Evolutionary conservation across 129 eudicot species (phyloP), one percentile per base, ranked within the genome.

Genomic region (Arctium minus): DNA sequence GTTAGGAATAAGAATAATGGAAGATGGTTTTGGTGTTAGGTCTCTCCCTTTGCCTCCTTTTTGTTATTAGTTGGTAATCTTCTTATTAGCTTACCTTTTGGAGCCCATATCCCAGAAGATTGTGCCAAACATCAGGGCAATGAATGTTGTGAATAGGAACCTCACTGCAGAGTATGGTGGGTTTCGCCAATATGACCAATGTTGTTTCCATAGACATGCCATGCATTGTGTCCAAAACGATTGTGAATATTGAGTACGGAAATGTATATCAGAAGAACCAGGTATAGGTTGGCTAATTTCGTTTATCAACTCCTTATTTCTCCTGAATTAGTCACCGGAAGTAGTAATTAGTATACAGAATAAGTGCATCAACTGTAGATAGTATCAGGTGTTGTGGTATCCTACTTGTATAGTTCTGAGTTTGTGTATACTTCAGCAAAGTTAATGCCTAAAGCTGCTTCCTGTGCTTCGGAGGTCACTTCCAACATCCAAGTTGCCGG

Each of bases 401-500:
- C 73, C 3, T 73, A 93, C 97, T 90, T 88, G 77, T 88, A 86
- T 18, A 93, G 83, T 78, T 91, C 92, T 6, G 97, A 91, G 50
- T 81, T 88, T 79, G 78, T 89, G 88, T 93, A 93, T 11, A 86
- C 38, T 72, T 91, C 81, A 13, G 91, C 79, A 48, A 93, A 93
- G 85, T 88, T 53, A 62, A 93, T 87, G 32, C 91, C 88, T 70
- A 81, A 85, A 76, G 90, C 86, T 77, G 90, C 83, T 91, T 93
- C 97, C 81, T 91, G 96, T 80, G 89, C 89, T 76, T 75, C 79
- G 1, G 97, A 85, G 77, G 93, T 91, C 67, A 88, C 91, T 56
- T 93, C 97, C 76, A 93, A 82, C 94, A 91, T 93, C 96, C 96
- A 91, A 37, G 96, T 93, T 44, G 97, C 96, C 56, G 94, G 96